Base-by-base conservation (phyloP, 148 eudicot species). In the Mesembryanthemum crystallinum region DNA sequence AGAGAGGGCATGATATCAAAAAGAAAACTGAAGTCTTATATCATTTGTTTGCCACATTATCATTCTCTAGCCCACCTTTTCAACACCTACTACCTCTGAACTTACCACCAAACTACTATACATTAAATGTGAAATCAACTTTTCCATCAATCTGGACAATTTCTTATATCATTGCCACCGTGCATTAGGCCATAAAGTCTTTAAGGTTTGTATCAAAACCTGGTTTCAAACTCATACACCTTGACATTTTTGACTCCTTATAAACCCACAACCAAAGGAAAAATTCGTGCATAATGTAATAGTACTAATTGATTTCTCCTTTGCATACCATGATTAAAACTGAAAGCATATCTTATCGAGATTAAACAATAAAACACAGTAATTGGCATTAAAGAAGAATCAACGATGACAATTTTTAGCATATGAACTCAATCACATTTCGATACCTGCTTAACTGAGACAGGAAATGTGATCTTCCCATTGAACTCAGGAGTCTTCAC, bases 391-490 rank as follows among this genome's bases (percentile, higher is more conserved):
- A 45, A 0, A 24, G 1, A 13, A 42, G 47, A 43, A 54, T 8
- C 30, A 43, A 39, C 11, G 30, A 45, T 1, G 24, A 24, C 8
- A 29, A 42, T n/a, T 45, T 32, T n/a, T n/a, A 67, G 13, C 55
- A 67, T 23, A 37, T n/a, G 69, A 21, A 37, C 69, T 66, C 51
- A 66, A 66, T 66, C n/a, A 8, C 33, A 35, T 24, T 13, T 18
- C 10, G 8, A 66, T 51, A 89, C 92, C 92, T 89, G 92, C 82
- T 89, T 89, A 61, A 89, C 74, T 1, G 90, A 85, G 52, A 87
- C 82, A 7, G 92, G 92, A 65, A 89, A 89, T 13, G 92, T 89
- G 42, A 89, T 73, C 59, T 76, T 82, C 37, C 89, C 90, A 51
- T 83, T 70, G 3, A 83, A 64, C 74, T 87, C 92, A 33, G 87